These are phyloP conservation scores for Penicillium turbatum DNA, from an alignment of 495 filamentous ascomycete genomes.

Conservation along the genomic window DNA sequence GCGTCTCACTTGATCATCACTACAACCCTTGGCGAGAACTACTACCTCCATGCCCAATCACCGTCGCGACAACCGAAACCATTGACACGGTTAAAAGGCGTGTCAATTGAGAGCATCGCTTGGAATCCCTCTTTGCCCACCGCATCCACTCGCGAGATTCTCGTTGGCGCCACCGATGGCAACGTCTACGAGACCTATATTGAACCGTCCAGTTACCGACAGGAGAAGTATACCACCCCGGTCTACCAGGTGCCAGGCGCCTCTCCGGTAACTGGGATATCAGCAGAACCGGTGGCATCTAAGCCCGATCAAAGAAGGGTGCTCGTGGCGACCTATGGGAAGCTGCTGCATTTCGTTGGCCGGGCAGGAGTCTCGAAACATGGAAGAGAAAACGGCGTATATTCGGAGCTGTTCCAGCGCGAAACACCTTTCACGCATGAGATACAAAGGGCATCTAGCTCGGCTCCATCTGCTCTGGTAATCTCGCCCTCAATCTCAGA, in stretches of 20 bases:
- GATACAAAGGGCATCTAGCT: conserved; percentile 47
- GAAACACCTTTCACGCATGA: conserved; percentile 76
- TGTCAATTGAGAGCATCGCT: conserved; percentile 80
- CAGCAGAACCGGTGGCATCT: conserved; percentile 65
- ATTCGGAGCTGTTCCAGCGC: conserved; percentile 78
- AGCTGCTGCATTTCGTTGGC: conserved; percentile 73
- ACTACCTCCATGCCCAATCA: conserved; percentile 91
- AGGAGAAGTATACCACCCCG: conserved; percentile 83
- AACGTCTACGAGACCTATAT: conserved; percentile 95
- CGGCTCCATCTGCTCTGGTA: conserved; percentile 59
- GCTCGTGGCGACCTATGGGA: conserved; percentile 68
- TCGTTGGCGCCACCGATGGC: conserved; percentile 86
- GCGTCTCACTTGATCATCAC: conserved; percentile 91
- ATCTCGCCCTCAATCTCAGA: conserved; percentile 71
- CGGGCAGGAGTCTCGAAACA: conserved; percentile 55
- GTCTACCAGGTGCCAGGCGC: conserved; percentile 77
- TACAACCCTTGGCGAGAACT: conserved; percentile 90
- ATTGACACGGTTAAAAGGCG: conserved; percentile 76
- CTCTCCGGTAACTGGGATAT: conserved; percentile 72
- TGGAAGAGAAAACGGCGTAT: conserved; percentile 81
- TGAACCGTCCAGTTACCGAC: conserved; percentile 82
- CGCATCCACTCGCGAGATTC: conserved; percentile 90
- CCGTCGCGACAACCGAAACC: conserved; percentile 69
- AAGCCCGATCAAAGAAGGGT: conserved; percentile 68
- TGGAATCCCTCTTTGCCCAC: conserved; percentile 98